Base-by-base conservation (phyloP, 2,329 filamentous ascomycete species). In the Chaetothyriales sp. region DNA sequence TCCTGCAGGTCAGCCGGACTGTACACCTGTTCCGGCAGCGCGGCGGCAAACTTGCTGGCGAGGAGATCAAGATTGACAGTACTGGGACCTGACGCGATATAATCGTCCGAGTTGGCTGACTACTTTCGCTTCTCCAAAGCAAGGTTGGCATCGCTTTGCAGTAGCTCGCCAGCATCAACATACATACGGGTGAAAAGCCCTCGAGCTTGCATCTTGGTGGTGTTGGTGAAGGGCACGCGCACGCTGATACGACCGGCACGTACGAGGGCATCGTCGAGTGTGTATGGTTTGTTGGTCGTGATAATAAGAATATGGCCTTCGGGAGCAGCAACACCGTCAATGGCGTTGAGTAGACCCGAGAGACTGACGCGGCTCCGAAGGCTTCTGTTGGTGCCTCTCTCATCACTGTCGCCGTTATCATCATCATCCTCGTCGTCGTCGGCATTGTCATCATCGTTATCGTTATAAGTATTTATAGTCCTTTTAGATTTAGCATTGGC, bases 271-370 rank as follows among this genome's bases (percentile, higher is more conserved):
- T 80, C 75, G 61, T 89, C 84, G 0, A 90, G 75, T 12, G 77
- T 73, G 59, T 89, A 80, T 2, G 82, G 81, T 53, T 79, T 76
- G 65, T 90, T 92, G 28, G 83, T 87, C 0, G 85, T 89, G 82
- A 89, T 87, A 68, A 90, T 81, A 18, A 90, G 74, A 10, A 90
- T 77, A 45, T 84, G 77, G 22, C 84, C 85, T 67, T 90, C 85
- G 59, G 86, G 83, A 2, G 80, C 84, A 1, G 83, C 83, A 1
- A 88, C 84, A 50, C 86, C 84, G 60, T 93, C 86, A 43, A 93
- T 86, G 52, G 83, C 83, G 65, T 93, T 93, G 48, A 93, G 74
- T 1, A 93, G 73, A 0, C 85, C 85, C 0, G 84, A 86, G 1
- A 92, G 73, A 0, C 83, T 85, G 57, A 89, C 86, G 19, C 54